These are phyloP conservation scores for Coemansia sp. DNA, from an alignment of 192 early-diverging fungal genomes.

Conservation along the genomic window DNA sequence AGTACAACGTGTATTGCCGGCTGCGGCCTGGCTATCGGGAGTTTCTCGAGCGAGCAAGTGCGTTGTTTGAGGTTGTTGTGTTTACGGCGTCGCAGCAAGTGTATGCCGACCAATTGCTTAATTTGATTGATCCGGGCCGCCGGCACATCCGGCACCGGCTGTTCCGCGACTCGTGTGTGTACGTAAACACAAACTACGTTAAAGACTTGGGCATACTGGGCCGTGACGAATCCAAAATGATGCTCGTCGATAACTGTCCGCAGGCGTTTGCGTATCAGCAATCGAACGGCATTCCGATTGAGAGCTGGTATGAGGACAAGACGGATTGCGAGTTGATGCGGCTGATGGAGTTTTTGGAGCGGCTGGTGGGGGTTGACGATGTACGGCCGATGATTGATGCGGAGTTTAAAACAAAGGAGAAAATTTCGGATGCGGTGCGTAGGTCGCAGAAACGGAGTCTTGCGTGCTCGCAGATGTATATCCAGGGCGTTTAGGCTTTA, in stretches of 20 bases:
- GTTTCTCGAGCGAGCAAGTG: constrained; percentile 60
- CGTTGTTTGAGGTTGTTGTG: constrained; percentile 68
- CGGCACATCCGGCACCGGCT: constrained; percentile 64
- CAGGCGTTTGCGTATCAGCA: constrained; percentile 76
- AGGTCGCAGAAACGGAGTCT: constrained; percentile 14
- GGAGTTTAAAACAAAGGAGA: constrained; percentile 54
- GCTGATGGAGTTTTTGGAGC: constrained; percentile 63
- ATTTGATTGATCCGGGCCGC: constrained; percentile 64
- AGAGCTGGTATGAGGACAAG: constrained; percentile 72
- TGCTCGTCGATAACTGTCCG: constrained; percentile 72
- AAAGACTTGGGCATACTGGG: constrained; percentile 73
- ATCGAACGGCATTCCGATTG: constrained; percentile 71
- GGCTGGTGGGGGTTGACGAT: constrained; percentile 60
- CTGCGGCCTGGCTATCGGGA: constrained; percentile 64
- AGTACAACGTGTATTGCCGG: constrained; percentile 66
- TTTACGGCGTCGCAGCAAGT: constrained; percentile 75
- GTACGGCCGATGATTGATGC: constrained; percentile 66
- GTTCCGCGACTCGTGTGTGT: constrained; percentile 68
- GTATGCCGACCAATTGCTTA: constrained; percentile 66
- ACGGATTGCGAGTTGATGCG: constrained; percentile 62
- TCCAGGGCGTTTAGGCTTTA: background rate
- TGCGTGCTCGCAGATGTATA: background rate
- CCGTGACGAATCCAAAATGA: constrained; percentile 60
- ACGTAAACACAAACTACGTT: constrained; percentile 66
- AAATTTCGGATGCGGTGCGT: constrained; percentile 42